Base-by-base conservation (phyloP, 2,329 filamentous ascomycete genomes). In the Colletotrichum orbiculare region DNA sequence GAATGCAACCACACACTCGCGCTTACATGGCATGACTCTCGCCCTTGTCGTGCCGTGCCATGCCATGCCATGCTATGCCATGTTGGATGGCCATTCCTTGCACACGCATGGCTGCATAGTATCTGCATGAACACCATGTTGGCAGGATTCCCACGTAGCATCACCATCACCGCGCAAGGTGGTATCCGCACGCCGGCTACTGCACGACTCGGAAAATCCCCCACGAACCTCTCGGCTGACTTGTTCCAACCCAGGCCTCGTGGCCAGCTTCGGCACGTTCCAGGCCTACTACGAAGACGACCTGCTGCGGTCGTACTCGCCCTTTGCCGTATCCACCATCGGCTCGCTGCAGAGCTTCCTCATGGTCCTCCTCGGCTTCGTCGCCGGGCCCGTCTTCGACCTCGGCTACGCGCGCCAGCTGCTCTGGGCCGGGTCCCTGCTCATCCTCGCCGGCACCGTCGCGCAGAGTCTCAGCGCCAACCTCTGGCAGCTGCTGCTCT, bases 401-500 rank as follows among this genome's bases (percentile, higher is more conserved):
- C 73, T 75, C 5, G 85, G 85, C 6, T 78, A 82, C 63, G 77
- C 82, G 43, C 74, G 76, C 7, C 65, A 69, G 6, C 72, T 85
- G 0, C 58, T 86, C 3, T 33, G 74, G 4, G 66, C 70, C 3
- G 83, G 84, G 11, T 70, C 74, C 3, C 73, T 80, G 55, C 64
- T 83, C 2, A 73, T 81, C 9, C 77, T 83, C 3, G 74, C 85
- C 13, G 83, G 84, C 1, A 76, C 84, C 41, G 81, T 86, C 67
- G 71, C 77, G 25, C 80, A 80, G 75, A 80, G 77, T 49, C 67
- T 81, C 4, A 78, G 76, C 1, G 77, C 64, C 15, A 70, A 73
- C 7, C 86, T 84, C 68, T 85, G 79, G 78, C 81, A 84, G 48
- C 74, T 82, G 66, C 82, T 85, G 72, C 72, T 85, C 0, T 71